Evolutionary conservation across 768 basidiomycete species (phyloP).

Genomic region (Termitomyces titanicus): DNA sequence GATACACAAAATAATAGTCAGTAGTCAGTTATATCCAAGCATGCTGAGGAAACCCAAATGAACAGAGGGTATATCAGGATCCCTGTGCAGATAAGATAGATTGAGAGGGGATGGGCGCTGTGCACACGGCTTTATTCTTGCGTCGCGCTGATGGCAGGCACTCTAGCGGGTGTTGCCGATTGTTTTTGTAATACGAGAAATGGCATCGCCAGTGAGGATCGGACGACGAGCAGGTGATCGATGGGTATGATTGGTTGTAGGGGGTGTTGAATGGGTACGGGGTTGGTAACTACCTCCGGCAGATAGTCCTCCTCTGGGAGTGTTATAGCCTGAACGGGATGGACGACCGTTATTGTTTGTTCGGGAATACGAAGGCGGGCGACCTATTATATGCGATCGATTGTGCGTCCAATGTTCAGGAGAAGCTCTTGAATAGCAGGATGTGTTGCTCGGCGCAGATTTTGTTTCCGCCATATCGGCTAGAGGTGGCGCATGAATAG

Average conservation of each 20-base stretch:
- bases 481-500: conserved; percentile 53
- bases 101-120: not conserved
- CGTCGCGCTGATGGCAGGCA: conserved; percentile 16
- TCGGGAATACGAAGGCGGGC: conserved; percentile 29
- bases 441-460: conserved; percentile 37
- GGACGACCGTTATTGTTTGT: conserved; percentile 26
- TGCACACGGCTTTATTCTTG: conserved; percentile 20
- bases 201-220: conserved; percentile 70
- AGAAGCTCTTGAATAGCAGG: conserved; percentile 23
- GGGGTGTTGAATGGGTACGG: conserved; percentile 68
- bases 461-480: conserved; percentile 28
- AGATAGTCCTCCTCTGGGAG: conserved; percentile 35
- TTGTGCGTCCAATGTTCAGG: conserved; percentile 38
- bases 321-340: conserved; percentile 41
- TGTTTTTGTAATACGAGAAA: conserved; percentile 60
- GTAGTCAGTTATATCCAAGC: not conserved
- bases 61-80: conserved; percentile 2
- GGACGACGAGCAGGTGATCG: conserved; percentile 49
- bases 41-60: not conserved
- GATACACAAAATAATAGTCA: conserved; percentile 9
- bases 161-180: conserved; percentile 39
- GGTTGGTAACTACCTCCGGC: conserved; percentile 36
- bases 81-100: not conserved
- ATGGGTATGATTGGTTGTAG: conserved; percentile 32
- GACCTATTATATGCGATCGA: conserved; percentile 57